These are phyloP conservation scores for Lactarius sp. DNA, from an alignment of 768 basidiomycete genomes.

Conservation along the genomic window DNA sequence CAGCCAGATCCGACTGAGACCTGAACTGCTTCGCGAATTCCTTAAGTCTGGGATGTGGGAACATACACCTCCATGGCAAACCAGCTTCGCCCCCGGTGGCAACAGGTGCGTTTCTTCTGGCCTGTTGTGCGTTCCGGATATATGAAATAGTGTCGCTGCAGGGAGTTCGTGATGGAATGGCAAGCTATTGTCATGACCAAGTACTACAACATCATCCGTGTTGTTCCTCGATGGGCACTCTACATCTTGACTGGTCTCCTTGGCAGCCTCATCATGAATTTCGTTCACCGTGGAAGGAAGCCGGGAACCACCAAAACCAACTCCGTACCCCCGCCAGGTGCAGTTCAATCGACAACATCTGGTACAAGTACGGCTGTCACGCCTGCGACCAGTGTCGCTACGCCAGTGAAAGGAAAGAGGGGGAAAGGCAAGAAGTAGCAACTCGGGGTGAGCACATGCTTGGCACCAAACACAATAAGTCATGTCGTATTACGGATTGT, in stretches of 20 bases:
- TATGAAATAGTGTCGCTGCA: conserved; percentile 30
- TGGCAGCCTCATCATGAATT: conserved; percentile 61
- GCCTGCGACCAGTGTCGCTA: neutral
- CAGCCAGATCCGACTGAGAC: conserved; percentile 53
- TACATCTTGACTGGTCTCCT: conserved; percentile 59
- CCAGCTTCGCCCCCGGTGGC: conserved; percentile 71
- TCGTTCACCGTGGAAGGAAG: conserved; percentile 46
- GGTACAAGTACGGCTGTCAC: conserved; percentile 14
- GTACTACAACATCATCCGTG: conserved; percentile 47
- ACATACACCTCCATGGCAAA: conserved; percentile 60
- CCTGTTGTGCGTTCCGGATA: neutral
- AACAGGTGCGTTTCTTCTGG: conserved; percentile 45
- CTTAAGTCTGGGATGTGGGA: conserved; percentile 61
- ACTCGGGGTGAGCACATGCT: neutral
- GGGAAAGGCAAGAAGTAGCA: conserved; percentile 18
- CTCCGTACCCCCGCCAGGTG: neutral
- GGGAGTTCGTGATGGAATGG: conserved; percentile 65
- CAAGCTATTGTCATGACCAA: conserved; percentile 46
- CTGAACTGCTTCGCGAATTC: conserved; percentile 60
- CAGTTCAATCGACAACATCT: neutral
- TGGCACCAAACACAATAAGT: neutral
- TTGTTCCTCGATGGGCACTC: conserved; percentile 69
- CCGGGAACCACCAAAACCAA: conserved; percentile 25
- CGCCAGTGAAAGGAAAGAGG: conserved; percentile 21
- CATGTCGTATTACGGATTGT: neutral